Evolutionary conservation across 1,284 basidiomycete species (phyloP).

Genomic region (Papiliotrema nemorosa): DNA sequence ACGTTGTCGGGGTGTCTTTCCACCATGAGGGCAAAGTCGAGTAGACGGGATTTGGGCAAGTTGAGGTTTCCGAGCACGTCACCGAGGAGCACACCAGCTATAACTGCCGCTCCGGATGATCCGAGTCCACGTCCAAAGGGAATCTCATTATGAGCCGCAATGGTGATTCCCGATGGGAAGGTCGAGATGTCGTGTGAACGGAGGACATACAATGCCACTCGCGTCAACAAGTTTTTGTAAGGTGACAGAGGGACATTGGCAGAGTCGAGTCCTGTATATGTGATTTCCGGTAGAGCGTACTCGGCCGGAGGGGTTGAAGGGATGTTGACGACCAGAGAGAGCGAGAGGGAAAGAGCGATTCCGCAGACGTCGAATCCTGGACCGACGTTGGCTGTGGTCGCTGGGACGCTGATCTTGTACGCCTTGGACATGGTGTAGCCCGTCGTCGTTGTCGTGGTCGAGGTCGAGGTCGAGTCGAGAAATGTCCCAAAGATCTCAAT

Average conservation of each 20-base stretch:
- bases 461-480: neutral
- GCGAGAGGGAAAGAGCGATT: slow-evolving; percentile 84
- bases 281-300: slow-evolving; percentile 61
- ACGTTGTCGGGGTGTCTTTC: slow-evolving; percentile 99
- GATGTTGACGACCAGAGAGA: slow-evolving; percentile 69
- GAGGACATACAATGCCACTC: slow-evolving; percentile 94
- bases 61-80: slow-evolving; percentile 73
- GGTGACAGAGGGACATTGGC: slow-evolving; percentile 87
- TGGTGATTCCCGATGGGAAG: slow-evolving; percentile 69
- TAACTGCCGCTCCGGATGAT: slow-evolving; percentile 95
- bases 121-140: slow-evolving; percentile 97
- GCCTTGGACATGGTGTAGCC: slow-evolving; percentile 20
- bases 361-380: slow-evolving; percentile 99
- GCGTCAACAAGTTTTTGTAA: slow-evolving; percentile 97
- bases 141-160: slow-evolving; percentile 87
- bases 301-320: slow-evolving; percentile 36
- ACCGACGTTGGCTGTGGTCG: slow-evolving; percentile 96
- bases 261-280: slow-evolving; percentile 84
- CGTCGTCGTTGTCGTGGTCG: neutral
- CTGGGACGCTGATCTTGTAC: slow-evolving; percentile 76
- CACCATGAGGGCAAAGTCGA: slow-evolving; percentile 98
- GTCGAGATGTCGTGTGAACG: slow-evolving; percentile 71
- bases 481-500: no score
- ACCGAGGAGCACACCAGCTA: slow-evolving; percentile 90
- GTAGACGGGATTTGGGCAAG: slow-evolving; percentile 67